phyloP scores from a whole-genome alignment of 2,329 filamentous ascomycete genomes.

The Cercospora sesami region DNA sequence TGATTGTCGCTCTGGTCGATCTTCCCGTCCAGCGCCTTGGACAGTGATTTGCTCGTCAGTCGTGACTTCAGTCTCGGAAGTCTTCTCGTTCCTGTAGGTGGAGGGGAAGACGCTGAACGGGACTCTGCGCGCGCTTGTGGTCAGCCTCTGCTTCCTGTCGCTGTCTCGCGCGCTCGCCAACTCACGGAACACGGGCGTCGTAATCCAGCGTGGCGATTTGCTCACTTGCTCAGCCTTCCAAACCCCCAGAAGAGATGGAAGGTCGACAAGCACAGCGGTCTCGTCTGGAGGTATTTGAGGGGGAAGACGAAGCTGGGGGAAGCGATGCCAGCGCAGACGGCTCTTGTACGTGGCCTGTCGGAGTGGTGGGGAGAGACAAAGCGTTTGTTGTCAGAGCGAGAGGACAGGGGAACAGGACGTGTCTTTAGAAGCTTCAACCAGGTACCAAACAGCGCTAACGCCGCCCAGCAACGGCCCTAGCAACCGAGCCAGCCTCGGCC shows the following conservation, averaged over 20 bases:
- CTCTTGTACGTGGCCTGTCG: constrained; percentile 7
- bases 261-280: constrained; percentile 28
- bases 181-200: constrained; percentile 88
- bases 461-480: constrained; percentile 2
- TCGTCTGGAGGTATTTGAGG: constrained; percentile 5
- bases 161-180: background rate
- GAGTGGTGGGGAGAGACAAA: constrained; percentile 1
- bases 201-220: constrained; percentile 96
- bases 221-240: constrained; percentile 68
- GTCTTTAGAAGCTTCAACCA: constrained; percentile 10
- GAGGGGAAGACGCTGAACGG: constrained; percentile 99
- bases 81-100: constrained; percentile 77
- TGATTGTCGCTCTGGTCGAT: constrained; percentile 69
- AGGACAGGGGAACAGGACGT: constrained; percentile 10
- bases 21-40: constrained; percentile 94
- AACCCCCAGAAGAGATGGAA: constrained; percentile 38
- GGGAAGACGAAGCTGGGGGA: background rate
- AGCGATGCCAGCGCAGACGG: constrained; percentile 4
- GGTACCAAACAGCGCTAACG: constrained; percentile 10
- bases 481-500: constrained; percentile 4
- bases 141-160: background rate
- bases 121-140: constrained; percentile 52
- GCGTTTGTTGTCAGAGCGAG: constrained; percentile 4
- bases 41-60: constrained; percentile 85
- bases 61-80: constrained; percentile 68